Conservation (phyloP, 2,329 filamentous ascomycete genomes). For the Coniella vitis region DNA sequence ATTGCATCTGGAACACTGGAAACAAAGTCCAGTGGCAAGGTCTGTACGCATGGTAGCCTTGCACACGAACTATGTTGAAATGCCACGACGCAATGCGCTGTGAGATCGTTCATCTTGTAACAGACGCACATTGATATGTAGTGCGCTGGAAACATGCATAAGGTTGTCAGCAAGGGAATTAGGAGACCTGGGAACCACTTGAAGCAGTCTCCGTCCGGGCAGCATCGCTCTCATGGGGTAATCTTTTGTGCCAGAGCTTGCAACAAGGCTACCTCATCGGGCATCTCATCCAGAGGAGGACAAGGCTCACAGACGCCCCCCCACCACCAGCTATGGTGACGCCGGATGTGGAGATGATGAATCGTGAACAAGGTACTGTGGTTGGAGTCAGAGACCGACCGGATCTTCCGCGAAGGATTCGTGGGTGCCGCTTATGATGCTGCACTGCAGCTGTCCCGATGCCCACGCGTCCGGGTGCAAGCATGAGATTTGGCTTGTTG, state of each 20-base stretch:
- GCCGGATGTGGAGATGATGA: conserved; percentile 4
- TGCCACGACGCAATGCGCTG: conserved; percentile 14
- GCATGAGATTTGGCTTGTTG: conserved; percentile 13
- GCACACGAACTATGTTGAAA: conserved; percentile 7
- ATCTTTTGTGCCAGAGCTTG: no score
- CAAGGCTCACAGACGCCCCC: conserved; percentile 7
- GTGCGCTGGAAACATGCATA: conserved; percentile 12
- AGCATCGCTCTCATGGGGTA: no score
- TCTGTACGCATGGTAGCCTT: no score
- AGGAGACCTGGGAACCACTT: not conserved
- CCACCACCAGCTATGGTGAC: not conserved
- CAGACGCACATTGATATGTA: conserved; percentile 14
- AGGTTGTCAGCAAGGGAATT: conserved; percentile 5
- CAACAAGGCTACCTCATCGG: not conserved
- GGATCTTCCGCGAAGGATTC: conserved; percentile 18
- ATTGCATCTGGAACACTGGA: no score
- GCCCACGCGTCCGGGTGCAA: conserved; percentile 9
- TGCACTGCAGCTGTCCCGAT: conserved; percentile 16
- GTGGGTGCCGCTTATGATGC: conserved; percentile 14
- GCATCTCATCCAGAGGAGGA: not conserved
- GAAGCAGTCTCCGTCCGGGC: no score
- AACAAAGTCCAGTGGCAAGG: no score
- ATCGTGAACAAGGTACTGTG: conserved; percentile 1
- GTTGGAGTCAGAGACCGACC: not conserved
- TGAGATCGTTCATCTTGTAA: conserved; percentile 15